Percentiles rank a stretch among this genome's conserved stretches.
These are phyloP conservation scores for Chaetomium strumarium DNA, from an alignment of 2,329 filamentous ascomycete species.

Conservation along the genomic window DNA sequence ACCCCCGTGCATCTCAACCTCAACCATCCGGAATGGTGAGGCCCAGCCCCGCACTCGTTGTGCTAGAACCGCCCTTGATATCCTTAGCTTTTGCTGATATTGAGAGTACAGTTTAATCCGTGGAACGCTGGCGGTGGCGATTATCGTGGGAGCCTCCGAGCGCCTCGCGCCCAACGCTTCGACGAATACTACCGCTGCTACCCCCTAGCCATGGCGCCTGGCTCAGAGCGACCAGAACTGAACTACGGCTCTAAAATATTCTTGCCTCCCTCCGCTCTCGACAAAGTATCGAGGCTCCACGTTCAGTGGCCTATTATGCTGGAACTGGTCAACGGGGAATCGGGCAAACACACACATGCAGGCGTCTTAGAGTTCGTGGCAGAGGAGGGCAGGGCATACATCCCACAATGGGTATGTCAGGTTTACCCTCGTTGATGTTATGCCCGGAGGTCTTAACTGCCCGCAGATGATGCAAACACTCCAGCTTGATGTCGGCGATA, in stretches of 20 bases:
- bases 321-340: constrained; percentile 85
- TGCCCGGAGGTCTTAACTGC: not conserved
- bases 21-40: constrained; percentile 16
- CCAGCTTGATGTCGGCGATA: constrained; percentile 81
- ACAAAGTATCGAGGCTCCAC: constrained; percentile 92
- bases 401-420: constrained; percentile 79
- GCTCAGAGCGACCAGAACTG: constrained; percentile 78
- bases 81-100: constrained; percentile 5
- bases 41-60: not conserved
- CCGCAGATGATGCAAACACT: constrained; percentile 87
- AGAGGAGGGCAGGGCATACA: constrained; percentile 92
- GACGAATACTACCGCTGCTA: constrained; percentile 99
- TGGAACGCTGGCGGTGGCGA: constrained; percentile 27
- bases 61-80: not conserved
- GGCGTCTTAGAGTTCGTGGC: constrained; percentile 97
- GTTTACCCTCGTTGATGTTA: not conserved
- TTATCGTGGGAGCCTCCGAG: constrained; percentile 28
- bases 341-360: constrained; percentile 76
- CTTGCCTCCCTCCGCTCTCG: constrained; percentile 88
- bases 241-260: constrained; percentile 98
- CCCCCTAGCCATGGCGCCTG: constrained; percentile 88
- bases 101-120: constrained; percentile 29
- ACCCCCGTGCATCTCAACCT: not conserved
- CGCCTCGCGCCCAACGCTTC: constrained; percentile 65
- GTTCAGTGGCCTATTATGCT: constrained; percentile 97